Base-by-base conservation (phyloP, 169 alveolate species). In the Plasmodium billcollinsi region DNA sequence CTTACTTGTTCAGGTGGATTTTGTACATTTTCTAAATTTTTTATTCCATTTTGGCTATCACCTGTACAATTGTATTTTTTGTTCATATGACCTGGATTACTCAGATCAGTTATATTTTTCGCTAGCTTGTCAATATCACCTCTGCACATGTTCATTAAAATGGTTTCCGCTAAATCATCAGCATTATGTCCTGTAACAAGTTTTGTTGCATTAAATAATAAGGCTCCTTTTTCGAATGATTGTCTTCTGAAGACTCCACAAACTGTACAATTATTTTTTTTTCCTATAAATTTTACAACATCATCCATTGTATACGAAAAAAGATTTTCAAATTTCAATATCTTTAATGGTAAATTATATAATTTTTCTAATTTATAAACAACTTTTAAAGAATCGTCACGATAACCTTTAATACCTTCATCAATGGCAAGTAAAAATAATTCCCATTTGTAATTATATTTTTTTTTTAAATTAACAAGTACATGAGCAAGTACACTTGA, bases 151-250 rank as follows among this genome's bases (percentile, higher is more conserved):
- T 98, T 98, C 98, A 98, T 96, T 33, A 98, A 93, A 54, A 98
- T 97, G 1, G 99, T 98, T 93, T 98, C 99, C 5, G 99, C 99
- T 45, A 97, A 95, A 92, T 98, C 99, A 94, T 98, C 99, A 9
- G 99, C 99, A 94, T 98, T 98, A 92, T 98, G 99, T 0, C 99
- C 99, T n/a, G 99, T 98, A 65, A 97, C 96, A 21, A 98, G 94
- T 59, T 96, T 97, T 83, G 97, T 97, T 15, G 99, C 99, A 39
- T 95, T 95, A 20, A 98, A 95, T 58, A 95, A 61, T 75, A 95
- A 86, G 45, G 99, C 99, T 9, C 99, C 99, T 86, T 97, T 95
- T 61, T 98, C 99, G 49, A 98, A 92, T 4, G 99, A 99, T 92
- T 98, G 97, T 88, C 99, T 95, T 59, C 99, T 94, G 88, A 98